Conservation (phyloP, 371 early-diverging fungal species). For the Lichtheimia corymbifera region DNA sequence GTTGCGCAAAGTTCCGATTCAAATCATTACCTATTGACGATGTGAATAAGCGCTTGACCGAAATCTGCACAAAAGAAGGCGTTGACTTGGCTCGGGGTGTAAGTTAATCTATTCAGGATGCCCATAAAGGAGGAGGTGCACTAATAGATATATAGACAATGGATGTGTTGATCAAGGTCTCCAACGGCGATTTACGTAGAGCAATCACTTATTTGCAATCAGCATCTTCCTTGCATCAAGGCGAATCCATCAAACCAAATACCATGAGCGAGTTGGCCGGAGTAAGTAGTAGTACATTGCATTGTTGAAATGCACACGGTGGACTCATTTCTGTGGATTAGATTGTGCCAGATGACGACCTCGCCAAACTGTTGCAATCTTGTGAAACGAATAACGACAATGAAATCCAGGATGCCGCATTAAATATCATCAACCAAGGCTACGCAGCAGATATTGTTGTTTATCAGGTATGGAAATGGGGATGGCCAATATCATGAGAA, state of each 20-base stretch:
- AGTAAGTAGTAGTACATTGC: conserved; percentile 31
- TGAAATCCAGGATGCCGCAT: conserved; percentile 50
- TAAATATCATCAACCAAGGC: conserved; percentile 64
- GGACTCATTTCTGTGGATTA: conserved; percentile 14
- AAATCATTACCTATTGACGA: conserved; percentile 70
- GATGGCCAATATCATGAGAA: not conserved
- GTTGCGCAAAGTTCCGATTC: conserved; percentile 97
- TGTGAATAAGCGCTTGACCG: conserved; percentile 55
- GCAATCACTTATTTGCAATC: conserved; percentile 93
- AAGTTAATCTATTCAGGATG: not conserved
- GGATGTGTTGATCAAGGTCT: conserved; percentile 70
- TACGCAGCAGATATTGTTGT: conserved; percentile 79
- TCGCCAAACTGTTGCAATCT: conserved; percentile 56
- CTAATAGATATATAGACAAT: conserved; percentile 55
- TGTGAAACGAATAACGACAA: conserved; percentile 45
- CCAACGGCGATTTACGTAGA: conserved; percentile 91
- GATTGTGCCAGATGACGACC: conserved; percentile 62
- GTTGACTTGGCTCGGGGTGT: conserved; percentile 56
- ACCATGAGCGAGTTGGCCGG: conserved; percentile 86
- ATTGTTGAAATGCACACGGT: not conserved
- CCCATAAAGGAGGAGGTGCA: not conserved
- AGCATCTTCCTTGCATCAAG: conserved; percentile 66
- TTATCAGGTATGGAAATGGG: conserved; percentile 48
- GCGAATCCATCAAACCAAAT: conserved; percentile 47
- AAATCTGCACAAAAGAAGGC: conserved; percentile 72